Evolutionary conservation across 345 rosid genomes (phyloP), one percentile per base, ranked within the genome.

Genomic region (Punica granatum): DNA sequence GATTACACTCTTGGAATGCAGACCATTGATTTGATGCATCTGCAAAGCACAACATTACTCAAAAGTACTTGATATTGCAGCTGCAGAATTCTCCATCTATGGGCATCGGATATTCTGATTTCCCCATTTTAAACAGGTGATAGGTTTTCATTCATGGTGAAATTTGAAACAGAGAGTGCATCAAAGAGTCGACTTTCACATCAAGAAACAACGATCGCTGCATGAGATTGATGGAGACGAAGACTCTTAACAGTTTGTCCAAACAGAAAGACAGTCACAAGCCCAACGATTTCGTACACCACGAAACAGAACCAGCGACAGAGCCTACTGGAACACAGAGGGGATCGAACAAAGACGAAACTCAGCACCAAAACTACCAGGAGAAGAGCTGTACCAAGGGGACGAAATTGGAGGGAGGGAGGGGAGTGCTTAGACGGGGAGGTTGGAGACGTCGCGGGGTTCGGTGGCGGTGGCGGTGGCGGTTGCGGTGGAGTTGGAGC

Each of bases 391-490:
- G 51, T 46, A 16, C 51, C n/a, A 32, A 41, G 69, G 42, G 18
- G 13, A 2, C 30, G 53, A 61, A 36, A 18, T 49, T 49, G 61
- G 13, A 53, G 60, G 30, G 13, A 26, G 18, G 25, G 26, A 1
- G 51, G 69, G 32, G 12, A 18, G 21, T 13, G 37, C 43, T 70
- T 37, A 72, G 36, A 72, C 76, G 48, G 82, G 82, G 67, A 78
- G 76, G 61, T 60, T 30, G 60, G 39, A 67, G 68, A 35, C 72
- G 72, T 67, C 75, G 75, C 26, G 59, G 14, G 72, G 34, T 6
- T 72, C 36, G 65, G 31, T 64, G 19, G 54, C 32, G 11, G 33
- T 12, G 6, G 46, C 66, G 53, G 31, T 64, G 19, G 54, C 32
- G 11, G 33, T 16, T 3, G 46, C 62, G 53, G 63, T 25, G 60